Evolutionary conservation across 169 alveolate genomes (phyloP), one percentile per base, ranked within the genome.

Genomic region (Plasmodium billcollinsi): DNA sequence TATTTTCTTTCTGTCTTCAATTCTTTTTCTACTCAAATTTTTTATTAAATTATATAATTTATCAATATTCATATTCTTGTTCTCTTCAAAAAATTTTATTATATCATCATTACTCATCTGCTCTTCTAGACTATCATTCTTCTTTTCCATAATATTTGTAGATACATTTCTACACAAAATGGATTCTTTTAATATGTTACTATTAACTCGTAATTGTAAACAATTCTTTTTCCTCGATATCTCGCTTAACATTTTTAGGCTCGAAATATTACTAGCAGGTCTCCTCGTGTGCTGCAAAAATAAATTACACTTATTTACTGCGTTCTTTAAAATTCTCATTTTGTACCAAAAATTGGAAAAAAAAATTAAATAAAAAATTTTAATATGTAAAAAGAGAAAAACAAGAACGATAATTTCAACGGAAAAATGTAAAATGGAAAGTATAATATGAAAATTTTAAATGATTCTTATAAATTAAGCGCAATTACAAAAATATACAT

Each of bases 41-140:
- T 85, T 85, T 43, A 85, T 65, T 71, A 85, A 71, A 54, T 85
- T 85, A 43, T 85, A 85, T 56, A 85, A 52, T 65, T 85, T 85
- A 58, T 85, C 92, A 47, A 85, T 85, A 63, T 85, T 85, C 92
- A 85, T 85, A 71, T 85, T 70, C 59, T 85, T 85, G 49, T 85
- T 85, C 9, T 85, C 88, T 70, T 85, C 92, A 52, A 85, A 85
- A 72, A 71, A 85, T 58, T 20, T 45, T 4, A 85, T 70, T 62
- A 85, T 61, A 18, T 85, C 92, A 18, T 85, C 88, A 74, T 85
- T 85, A 49, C 71, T 71, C 92, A 85, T 85, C 12, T 71, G 21
- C 15, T 85, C 92, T 29, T 83, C 86, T 50, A 56, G 73, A 45
- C 21, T 29, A 15, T 49, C 43, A 12, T 83, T 69, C 21, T 43